Base-by-base conservation (phyloP, 2,329 filamentous ascomycete species). In the Cladophialophora bantiana region DNA sequence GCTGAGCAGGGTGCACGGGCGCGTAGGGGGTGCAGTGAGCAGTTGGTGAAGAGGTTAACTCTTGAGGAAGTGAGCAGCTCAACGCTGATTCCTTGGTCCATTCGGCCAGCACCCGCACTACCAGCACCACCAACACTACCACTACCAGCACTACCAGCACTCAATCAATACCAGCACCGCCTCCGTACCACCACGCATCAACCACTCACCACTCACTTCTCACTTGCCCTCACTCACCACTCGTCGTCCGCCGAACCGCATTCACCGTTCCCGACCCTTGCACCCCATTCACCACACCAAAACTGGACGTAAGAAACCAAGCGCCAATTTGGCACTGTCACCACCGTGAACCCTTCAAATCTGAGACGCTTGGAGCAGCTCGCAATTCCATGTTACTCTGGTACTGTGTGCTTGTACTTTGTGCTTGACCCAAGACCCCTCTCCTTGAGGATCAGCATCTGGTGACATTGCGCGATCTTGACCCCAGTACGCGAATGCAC, bases 211-310 rank as follows among this genome's bases (percentile, higher is more conserved):
- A 34, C 38, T 59, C 26, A 40, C 56, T 15, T n/a, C 36, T 58
- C 26, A 40, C 56, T n/a, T n/a, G n/a, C n/a, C n/a, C n/a, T n/a
- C 45, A 34, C 38, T 59, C 26, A 40, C 56, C 38, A 59, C 12
- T 34, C 35, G 32, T n/a, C 32, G 18, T 48, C 10, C 35, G 18
- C 10, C 36, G 6, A 15, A 13, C 26, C 9, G 56, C 26, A 32
- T 48, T 32, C 6, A 18, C 10, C 56, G 38, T 42, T 59, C 38
- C 20, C 34, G 32, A 26, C 26, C 26, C 26, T 26, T 26, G 26
- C 26, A 26, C 26, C 26, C 45, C 9, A 38, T 59, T 42, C 38
- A 42, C 56, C 56, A 59, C 32, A 31, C 40, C 56, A 40, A 18
- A 40, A 4, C 13, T 40, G 10, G 10, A 13, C 15, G 54, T 40